phyloP scores from a whole-genome alignment of 371 early-diverging fungal species.

The Gilbertella persicaria region DNA sequence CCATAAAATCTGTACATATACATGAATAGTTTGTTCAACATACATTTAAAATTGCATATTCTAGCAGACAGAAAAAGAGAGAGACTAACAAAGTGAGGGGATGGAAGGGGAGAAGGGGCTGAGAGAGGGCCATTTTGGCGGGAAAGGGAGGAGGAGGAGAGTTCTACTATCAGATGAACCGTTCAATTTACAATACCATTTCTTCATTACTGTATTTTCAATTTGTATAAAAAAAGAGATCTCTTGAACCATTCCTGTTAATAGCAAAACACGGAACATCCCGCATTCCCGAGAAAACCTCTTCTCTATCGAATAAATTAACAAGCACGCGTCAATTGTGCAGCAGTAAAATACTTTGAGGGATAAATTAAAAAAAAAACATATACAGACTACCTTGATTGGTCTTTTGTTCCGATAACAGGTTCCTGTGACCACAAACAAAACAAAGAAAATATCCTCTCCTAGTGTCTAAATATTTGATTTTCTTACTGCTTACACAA shows the following conservation, averaged over 20 bases:
- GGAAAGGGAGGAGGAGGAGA: constrained; percentile 5
- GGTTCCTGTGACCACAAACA: background rate
- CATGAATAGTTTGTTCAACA: background rate
- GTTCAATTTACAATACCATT: constrained; percentile 20
- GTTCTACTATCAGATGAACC: constrained; percentile 8
- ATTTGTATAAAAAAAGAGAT: constrained; percentile 7
- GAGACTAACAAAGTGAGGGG: background rate
- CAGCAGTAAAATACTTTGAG: constrained; percentile 15
- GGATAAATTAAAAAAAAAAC: constrained; percentile 23
- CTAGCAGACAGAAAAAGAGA: background rate
- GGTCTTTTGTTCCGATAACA: background rate
- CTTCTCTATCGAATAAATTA: background rate
- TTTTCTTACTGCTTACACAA: constrained; percentile 15
- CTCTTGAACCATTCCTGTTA: background rate
- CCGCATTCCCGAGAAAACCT: constrained; percentile 21
- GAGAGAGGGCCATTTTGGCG: constrained; percentile 15
- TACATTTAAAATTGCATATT: constrained; percentile 2
- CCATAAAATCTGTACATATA: background rate
- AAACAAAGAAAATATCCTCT: constrained; percentile 1
- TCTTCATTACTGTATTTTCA: constrained; percentile 26
- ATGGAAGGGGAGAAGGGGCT: background rate
- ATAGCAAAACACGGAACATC: constrained; percentile 19
- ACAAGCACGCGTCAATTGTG: constrained; percentile 29
- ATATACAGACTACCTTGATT: background rate
- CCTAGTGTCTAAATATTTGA: constrained; percentile 12